Conservation (phyloP, 192 early-diverging fungal species). For the Rhizoclosmatium globosum region DNA sequence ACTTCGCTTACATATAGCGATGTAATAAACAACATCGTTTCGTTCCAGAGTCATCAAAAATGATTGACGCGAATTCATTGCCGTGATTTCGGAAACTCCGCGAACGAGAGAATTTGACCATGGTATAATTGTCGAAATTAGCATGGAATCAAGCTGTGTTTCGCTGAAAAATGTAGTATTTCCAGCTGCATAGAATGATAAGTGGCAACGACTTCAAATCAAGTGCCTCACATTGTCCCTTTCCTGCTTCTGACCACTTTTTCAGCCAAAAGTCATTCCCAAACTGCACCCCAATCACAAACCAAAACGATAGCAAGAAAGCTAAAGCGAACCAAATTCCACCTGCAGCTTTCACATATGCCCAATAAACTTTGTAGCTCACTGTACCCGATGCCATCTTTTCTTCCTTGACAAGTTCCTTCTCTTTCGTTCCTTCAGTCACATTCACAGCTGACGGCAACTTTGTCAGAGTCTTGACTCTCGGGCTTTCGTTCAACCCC, state of each 20-base stretch:
- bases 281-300: conserved; percentile 25
- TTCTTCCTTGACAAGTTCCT: conserved; percentile 17
- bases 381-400: conserved; percentile 35
- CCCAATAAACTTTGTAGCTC: conserved; percentile 27
- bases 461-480: background rate
- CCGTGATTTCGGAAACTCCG: background rate
- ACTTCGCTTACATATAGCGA: background rate
- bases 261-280: conserved; percentile 56
- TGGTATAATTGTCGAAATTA: background rate
- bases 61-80: background rate
- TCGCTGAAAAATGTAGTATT: background rate
- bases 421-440: background rate
- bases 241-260: conserved; percentile 42
- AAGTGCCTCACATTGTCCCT: background rate
- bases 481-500: background rate
- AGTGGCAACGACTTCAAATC: background rate
- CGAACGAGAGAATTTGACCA: background rate
- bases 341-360: conserved; percentile 45
- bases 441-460: background rate
- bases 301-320: conserved; percentile 19
- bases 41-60: background rate
- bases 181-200: background rate
- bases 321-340: conserved; percentile 24
- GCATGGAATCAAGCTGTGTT: background rate
- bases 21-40: background rate